Base-by-base conservation (phyloP, 257 asterid species). In the Linderniella brevidens region DNA sequence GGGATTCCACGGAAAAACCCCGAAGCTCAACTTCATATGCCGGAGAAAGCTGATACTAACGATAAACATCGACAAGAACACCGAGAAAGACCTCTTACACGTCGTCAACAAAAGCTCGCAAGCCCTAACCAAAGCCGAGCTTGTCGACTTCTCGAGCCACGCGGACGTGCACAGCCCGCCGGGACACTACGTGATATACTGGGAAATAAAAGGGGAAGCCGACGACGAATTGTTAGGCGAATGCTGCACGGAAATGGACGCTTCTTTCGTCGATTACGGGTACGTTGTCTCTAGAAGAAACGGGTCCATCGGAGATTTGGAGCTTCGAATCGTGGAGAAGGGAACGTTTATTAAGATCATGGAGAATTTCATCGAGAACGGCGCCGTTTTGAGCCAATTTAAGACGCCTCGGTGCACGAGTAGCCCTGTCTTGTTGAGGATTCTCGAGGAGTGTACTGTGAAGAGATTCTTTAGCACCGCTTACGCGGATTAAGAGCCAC, bases 371-470 rank as follows among this genome's bases (percentile, higher is more conserved):
- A 94, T 90, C 1, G 94, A 85, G 8, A 41, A 77, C 8, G 99
- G 99, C 0, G 92, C 88, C 12, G 96, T 96, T 3, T 93, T 85
- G 13, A 90, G 99, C 70, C 99, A 90, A 75, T 90, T 85, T 78
- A 90, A 90, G 64, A 82, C 94, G 7, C 99, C 99, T 2, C 49
- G 99, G 9, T 90, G 94, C 37, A 77, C 86, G 14, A 59, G 58
- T 4, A 90, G 85, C 52, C 41, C 6, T 37, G 38, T 59, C 0
- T 72, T 90, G 63, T 58, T 90, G 56, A 78, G 76, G 39, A 82
- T 90, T 41, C 71, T 90, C 14, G 55, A 62, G 8, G 62, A 19
- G n/a, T 77, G 73, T 57, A 75, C 52, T 41, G 80, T 54, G 11
- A 64, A 71, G 73, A 81, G 78, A 69, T 90, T 67, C 68, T 79